phyloP scores from a whole-genome alignment of 2,329 filamentous ascomycete species.

The Apiospora saccharicola region DNA sequence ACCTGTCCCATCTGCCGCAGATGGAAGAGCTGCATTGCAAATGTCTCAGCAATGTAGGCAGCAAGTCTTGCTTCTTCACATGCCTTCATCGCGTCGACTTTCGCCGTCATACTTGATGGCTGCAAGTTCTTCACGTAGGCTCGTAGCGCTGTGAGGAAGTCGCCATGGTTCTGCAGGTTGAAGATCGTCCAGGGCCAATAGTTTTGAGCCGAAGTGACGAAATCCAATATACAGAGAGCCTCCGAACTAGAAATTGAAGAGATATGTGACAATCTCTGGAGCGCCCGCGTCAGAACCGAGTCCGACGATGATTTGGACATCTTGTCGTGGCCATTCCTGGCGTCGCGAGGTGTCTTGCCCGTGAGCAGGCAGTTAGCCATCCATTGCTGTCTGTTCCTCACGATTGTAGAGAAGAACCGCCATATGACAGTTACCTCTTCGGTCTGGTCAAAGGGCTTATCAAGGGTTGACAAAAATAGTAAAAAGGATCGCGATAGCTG shows the following conservation, averaged over 20 bases:
- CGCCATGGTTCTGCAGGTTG: conserved; percentile 74
- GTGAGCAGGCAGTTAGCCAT: conserved; percentile 93
- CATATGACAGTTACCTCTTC: conserved; percentile 75
- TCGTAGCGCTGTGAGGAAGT: conserved; percentile 76
- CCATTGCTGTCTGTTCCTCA: conserved; percentile 93
- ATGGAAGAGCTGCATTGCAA: conserved; percentile 90
- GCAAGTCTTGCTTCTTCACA: conserved; percentile 75
- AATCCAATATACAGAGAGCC: conserved; percentile 80
- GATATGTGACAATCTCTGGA: conserved; percentile 74
- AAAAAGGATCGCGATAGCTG: conserved; percentile 86
- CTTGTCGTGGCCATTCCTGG: conserved; percentile 65
- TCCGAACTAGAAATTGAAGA: conserved; percentile 69
- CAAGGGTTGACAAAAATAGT: conserved; percentile 76
- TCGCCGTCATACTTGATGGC: conserved; percentile 58
- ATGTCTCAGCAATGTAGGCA: conserved; percentile 83
- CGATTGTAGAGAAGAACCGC: conserved; percentile 84
- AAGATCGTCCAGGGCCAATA: conserved; percentile 96
- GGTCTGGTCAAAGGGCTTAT: conserved; percentile 74
- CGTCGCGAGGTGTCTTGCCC: conserved; percentile 82
- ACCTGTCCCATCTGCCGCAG: conserved; percentile 78
- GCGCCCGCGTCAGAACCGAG: conserved; percentile 77
- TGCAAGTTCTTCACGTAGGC: conserved; percentile 70
- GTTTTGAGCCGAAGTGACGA: conserved; percentile 87
- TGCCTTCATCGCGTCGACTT: conserved; percentile 62
- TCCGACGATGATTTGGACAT: conserved; percentile 57